Evolutionary conservation across 208 protist species (phyloP).

Genomic region (Crithidia bombi): DNA sequence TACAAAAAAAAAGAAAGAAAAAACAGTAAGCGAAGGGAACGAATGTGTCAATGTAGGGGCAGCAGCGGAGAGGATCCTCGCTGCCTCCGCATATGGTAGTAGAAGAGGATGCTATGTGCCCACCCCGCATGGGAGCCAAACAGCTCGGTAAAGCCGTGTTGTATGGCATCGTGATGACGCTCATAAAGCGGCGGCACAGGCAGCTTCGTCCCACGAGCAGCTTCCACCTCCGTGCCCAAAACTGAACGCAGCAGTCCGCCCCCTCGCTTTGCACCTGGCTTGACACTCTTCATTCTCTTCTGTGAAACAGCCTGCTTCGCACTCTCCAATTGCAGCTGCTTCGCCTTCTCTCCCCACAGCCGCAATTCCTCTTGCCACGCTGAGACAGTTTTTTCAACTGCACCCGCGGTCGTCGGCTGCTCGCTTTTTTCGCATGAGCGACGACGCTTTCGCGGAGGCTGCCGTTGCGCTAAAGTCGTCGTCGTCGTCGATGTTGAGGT

Average conservation of each 20-base stretch:
- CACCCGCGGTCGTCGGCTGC: background rate
- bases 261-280: slow-evolving; percentile 4
- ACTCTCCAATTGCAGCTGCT: slow-evolving; percentile 3
- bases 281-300: slow-evolving; percentile 4
- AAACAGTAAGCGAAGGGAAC: background rate
- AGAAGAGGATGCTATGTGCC: slow-evolving; percentile 84
- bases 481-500: background rate
- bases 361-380: slow-evolving; percentile 17
- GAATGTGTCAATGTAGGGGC: too few relatives aligned
- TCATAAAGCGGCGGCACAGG: slow-evolving; percentile 37
- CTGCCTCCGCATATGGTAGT: slow-evolving; percentile 43
- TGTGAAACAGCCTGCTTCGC: background rate
- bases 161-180: slow-evolving; percentile 78
- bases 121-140: slow-evolving; percentile 76
- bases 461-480: too few relatives aligned
- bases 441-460: slow-evolving; percentile 8
- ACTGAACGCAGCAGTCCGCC: background rate
- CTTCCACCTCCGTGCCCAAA: background rate
- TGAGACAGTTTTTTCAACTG: background rate
- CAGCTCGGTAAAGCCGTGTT: slow-evolving; percentile 54
- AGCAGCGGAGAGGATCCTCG: too few relatives aligned
- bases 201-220: background rate
- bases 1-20: slow-evolving; percentile 5
- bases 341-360: slow-evolving; percentile 26
- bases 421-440: background rate